phyloP scores from a whole-genome alignment of 352 stramenopile genomes.

The Phytophthora pisi region DNA sequence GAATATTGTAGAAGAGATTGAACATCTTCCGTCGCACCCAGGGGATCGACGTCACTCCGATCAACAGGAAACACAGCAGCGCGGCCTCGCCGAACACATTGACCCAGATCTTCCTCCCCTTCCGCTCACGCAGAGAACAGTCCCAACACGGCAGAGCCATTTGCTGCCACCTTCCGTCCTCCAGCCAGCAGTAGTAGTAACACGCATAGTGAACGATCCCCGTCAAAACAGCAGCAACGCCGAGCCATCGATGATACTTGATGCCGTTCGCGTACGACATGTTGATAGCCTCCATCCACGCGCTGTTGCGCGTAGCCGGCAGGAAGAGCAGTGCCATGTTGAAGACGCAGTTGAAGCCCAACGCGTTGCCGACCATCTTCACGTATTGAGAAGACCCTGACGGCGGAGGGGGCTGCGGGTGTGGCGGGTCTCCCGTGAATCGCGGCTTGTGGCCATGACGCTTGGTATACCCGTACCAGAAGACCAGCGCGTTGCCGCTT shows the following conservation, averaged over 20 bases:
- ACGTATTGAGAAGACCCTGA: constrained; percentile 9
- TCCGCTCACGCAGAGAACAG: constrained; percentile 28
- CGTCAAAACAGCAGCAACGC: constrained; percentile 38
- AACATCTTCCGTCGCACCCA: constrained; percentile 45
- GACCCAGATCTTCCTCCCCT: constrained; percentile 42
- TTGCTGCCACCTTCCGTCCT: constrained; percentile 28
- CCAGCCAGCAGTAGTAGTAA: constrained; percentile 42
- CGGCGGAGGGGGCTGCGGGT: neutral
- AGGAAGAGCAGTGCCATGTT: constrained; percentile 55
- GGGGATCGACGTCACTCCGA: constrained; percentile 47
- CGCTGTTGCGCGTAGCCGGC: constrained; percentile 45
- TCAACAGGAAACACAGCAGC: constrained; percentile 44
- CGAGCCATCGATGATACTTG: constrained; percentile 61
- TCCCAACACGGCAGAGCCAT: constrained; percentile 50
- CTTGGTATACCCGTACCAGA: constrained; percentile 28
- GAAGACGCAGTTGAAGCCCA: constrained; percentile 46
- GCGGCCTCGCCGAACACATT: constrained; percentile 58
- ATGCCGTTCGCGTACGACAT: constrained; percentile 55
- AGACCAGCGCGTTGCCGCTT: constrained; percentile 39
- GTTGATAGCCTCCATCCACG: constrained; percentile 58
- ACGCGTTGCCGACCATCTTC: constrained; percentile 23
- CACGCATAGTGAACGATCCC: constrained; percentile 35
- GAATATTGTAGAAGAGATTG: constrained; percentile 49
- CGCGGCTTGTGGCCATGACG: constrained; percentile 10
- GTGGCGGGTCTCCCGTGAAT: constrained; percentile 10